Evolutionary conservation across 352 stramenopile species (phyloP), one percentile per base, ranked within the genome.

Genomic region (Phytophthora macrochlamydospora): DNA sequence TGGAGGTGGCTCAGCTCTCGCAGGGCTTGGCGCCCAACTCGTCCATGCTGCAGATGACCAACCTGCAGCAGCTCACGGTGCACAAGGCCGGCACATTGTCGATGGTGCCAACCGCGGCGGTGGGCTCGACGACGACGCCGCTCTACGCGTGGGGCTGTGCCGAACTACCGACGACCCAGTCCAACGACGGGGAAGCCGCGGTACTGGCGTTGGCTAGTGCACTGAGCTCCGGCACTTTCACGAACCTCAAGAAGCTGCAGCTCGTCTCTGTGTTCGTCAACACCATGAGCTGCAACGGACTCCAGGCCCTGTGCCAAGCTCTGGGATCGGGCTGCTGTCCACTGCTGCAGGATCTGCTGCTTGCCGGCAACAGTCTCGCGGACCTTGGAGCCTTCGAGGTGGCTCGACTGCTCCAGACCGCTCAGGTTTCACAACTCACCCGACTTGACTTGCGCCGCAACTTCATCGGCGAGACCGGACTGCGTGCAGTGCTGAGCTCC

Each of bases 261-360:
- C 75, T 92, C 44, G 71, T 86, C n/a, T 90, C 83, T 28, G 71
- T 90, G 40, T 91, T 93, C 48, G 84, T 81, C 24, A 89, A 91
- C 68, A 93, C 85, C 38, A 79, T 63, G 38, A 75, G 69, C 18
- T 66, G 73, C 44, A 90, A 93, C 44, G 81, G 61, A 2, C 60
- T 89, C 0, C 59, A 57, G 5, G 48, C 72, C 4, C 64, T 92
- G 5, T 89, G 77, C 30, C 43, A 63, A 28, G 78, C 81, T 24
- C 57, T 93, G 29, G 54, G 55, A 46, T 66, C 65, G 3, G 81
- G 81, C 35, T 73, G 69, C 32, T 93, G 83, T 28, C 85, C 83
- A 1, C 31, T 72, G 6, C 56, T 93, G 2, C 64, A 81, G 38
- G 78, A 91, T 51, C 45, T 93, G 33, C 54, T 92, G 24, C 73